phyloP scores from a whole-genome alignment of 2,329 filamentous ascomycete genomes.

The Apiospora malaysiana region DNA sequence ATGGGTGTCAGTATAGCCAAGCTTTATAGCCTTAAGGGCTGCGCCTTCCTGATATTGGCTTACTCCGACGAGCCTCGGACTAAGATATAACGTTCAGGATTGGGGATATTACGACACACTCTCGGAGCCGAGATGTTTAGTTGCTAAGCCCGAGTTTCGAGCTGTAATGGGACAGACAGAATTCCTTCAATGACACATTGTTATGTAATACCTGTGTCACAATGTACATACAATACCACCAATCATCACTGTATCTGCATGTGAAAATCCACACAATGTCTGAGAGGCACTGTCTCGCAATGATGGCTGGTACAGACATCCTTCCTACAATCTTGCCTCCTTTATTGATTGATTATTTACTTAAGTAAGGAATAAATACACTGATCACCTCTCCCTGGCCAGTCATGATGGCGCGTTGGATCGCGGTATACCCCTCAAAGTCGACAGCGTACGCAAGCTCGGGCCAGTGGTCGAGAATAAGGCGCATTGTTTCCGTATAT shows the following conservation, averaged over 20 bases:
- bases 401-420: neutral
- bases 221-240: neutral
- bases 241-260: too few species aligned
- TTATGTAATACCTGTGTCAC: neutral
- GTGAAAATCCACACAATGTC: too few species aligned
- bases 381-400: neutral
- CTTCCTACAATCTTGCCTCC: neutral
- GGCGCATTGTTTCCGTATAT: neutral
- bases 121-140: neutral
- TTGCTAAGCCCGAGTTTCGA: neutral
- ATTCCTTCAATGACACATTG: neutral
- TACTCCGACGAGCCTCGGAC: neutral
- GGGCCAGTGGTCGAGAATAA: conserved; percentile 3
- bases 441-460: neutral
- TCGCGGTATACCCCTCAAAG: neutral
- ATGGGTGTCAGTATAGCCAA: neutral
- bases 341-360: neutral
- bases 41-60: neutral
- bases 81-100: neutral
- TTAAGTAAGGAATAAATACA: neutral
- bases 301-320: too few species aligned
- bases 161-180: neutral
- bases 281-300: too few species aligned
- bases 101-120: neutral
- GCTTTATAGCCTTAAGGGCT: neutral